phyloP scores from a whole-genome alignment of 805 yeast species.

The Clavispora fructus region DNA sequence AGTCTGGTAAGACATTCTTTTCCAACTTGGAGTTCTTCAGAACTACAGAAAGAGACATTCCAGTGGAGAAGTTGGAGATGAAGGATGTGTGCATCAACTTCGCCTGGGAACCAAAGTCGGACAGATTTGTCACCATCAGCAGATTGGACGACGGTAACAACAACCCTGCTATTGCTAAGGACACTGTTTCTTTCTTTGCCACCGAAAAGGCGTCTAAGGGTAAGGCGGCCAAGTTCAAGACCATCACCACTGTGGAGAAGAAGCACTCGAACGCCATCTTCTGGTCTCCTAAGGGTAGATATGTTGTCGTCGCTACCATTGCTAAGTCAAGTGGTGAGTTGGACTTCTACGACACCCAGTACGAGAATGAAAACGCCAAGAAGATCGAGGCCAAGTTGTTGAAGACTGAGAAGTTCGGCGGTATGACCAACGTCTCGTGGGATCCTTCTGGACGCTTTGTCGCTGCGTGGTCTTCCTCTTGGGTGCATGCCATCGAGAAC shows the following conservation, averaged over 20 bases:
- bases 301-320: conserved; percentile 51
- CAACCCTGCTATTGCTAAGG: conserved; percentile 62
- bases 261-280: conserved; percentile 66
- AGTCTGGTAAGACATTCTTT: conserved; percentile 86
- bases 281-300: conserved; percentile 95
- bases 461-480: conserved; percentile 80
- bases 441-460: conserved; percentile 93
- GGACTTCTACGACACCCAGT: conserved; percentile 83
- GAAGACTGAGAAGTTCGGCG: conserved; percentile 59
- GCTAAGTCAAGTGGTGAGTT: conserved; percentile 54
- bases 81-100: conserved; percentile 83
- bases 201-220: conserved; percentile 57
- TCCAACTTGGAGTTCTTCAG: conserved; percentile 91
- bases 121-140: conserved; percentile 78
- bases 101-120: conserved; percentile 94
- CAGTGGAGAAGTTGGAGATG: conserved; percentile 90
- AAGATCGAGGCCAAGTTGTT: conserved; percentile 52
- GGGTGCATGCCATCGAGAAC: conserved; percentile 81
- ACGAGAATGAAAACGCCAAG: conserved; percentile 58
- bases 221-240: conserved; percentile 49
- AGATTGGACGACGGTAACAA: conserved; percentile 50
- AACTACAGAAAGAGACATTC: conserved; percentile 80
- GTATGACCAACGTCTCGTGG: conserved; percentile 85
- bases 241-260: conserved; percentile 52
- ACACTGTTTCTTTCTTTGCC: conserved; percentile 74